Evolutionary conservation across 768 basidiomycete genomes (phyloP), one percentile per base, ranked within the genome.

Genomic region (Gloeostereum incarnatum): DNA sequence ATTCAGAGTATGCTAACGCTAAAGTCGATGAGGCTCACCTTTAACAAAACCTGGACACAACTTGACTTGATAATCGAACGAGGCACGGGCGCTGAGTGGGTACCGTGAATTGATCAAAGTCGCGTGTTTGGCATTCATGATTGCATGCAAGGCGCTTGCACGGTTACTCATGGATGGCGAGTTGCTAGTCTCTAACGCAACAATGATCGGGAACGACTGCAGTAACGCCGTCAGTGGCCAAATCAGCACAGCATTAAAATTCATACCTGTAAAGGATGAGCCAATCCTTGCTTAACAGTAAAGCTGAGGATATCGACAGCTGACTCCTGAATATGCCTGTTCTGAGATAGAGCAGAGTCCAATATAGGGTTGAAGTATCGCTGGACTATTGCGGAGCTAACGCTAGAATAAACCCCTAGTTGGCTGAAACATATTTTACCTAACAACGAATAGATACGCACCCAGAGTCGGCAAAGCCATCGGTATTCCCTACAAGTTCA

Each of bases 381-480:
- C 51, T 99, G 96, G 0, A 97, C 82, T 25, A 99, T 73, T 3
- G 90, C 88, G 1, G 94, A 93, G 57, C 88, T 90, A 44, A 97
- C 89, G 19, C 94, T 98, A 50, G 19, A 41, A 24, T 7, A 3
- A 34, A 29, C 9, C 13, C 13, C 45, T 9, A 42, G 16, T 31
- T 8, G 29, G 19, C 11, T 21, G 33, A 19, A 14, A 6, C 31
- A 26, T 3, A 17, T 13, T 21, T 1, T 4, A 22, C 6, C 34
- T 18, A 2, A n/a, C 30, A 19, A 6, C 6, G 23, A 39, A 25
- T 21, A 31, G n/a, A 8, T 21, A 44, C 76, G 49, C 59, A 97
- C 96, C 93, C 93, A 5, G 94, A 97, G 49, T 98, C 96, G 0
- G 94, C 91, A 55, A 98, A 94, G 1, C 84, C 90, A 50, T 91